Percentiles rank a stretch among this genome's conserved stretches.
Conservation (phyloP, 2,329 filamentous ascomycete genomes). For the Alternaria arborescens region DNA sequence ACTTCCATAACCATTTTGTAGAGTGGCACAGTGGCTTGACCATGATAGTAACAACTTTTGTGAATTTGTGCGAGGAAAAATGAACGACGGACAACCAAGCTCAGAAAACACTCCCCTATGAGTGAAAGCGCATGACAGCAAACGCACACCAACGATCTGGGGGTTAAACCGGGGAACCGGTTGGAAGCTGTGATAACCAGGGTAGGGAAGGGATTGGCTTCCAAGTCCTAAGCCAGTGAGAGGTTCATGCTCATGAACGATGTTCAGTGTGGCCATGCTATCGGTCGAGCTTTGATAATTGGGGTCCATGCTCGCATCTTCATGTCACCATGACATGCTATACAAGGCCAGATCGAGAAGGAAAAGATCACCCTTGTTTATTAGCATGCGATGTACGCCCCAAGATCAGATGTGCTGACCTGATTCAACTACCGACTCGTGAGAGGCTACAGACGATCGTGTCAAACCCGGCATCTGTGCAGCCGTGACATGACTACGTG, state of each 20-base stretch:
- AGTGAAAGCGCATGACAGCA: too few relatives aligned
- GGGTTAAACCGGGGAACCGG: neutral
- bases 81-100: neutral
- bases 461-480: neutral
- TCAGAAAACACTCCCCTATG: neutral
- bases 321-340: neutral
- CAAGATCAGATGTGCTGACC: neutral
- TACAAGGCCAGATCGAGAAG: neutral
- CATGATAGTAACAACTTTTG: neutral
- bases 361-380: too few relatives aligned
- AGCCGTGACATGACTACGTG: neutral
- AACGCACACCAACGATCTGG: neutral
- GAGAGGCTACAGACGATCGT: neutral
- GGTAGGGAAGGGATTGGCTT: neutral
- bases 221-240: neutral
- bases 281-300: neutral
- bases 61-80: neutral
- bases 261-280: neutral
- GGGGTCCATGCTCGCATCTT: neutral
- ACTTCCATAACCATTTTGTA: neutral
- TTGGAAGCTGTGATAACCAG: neutral
- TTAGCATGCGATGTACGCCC: neutral
- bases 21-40: neutral
- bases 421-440: neutral
- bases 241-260: neutral